Evolutionary conservation across 805 yeast genomes (phyloP).

Genomic region (Pichia nanzhaoensis): DNA sequence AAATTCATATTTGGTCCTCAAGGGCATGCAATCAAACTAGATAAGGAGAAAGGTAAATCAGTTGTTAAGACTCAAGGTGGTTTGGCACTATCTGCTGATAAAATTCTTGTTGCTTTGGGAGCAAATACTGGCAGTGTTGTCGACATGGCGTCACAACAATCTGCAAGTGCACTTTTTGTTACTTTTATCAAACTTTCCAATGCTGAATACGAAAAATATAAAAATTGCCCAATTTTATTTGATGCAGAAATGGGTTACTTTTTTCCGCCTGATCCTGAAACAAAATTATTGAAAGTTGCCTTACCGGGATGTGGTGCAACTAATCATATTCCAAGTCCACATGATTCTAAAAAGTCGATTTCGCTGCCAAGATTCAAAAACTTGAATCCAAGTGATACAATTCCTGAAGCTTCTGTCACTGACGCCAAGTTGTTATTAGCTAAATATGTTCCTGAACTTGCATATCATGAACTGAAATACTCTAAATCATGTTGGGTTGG

Average conservation of each 20-base stretch:
- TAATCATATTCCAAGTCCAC: conserved; percentile 17
- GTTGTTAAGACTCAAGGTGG: conserved; percentile 17
- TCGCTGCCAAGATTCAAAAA: conserved; percentile 35
- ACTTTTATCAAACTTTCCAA: conserved; percentile 33
- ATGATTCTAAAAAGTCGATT: conserved; percentile 10
- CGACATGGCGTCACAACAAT: conserved; percentile 28
- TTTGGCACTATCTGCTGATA: conserved; percentile 27
- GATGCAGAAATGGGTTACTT: conserved; percentile 41
- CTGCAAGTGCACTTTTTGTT: conserved; percentile 36
- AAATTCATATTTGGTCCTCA: conserved; percentile 29
- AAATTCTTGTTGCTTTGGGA: conserved; percentile 33
- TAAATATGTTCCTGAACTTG: conserved; percentile 35
- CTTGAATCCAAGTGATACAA: conserved; percentile 31
- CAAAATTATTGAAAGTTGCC: conserved; percentile 34
- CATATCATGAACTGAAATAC: conserved; percentile 30
- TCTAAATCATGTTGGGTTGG: conserved; percentile 28
- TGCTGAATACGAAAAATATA: conserved; percentile 33
- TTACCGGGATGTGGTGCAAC: conserved; percentile 32
- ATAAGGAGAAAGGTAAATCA: conserved; percentile 5
- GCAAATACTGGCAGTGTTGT: conserved; percentile 34
- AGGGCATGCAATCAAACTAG: conserved; percentile 23
- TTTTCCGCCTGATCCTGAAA: conserved; percentile 42
- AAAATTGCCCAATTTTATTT: conserved; percentile 38
- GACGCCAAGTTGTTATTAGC: conserved; percentile 30
- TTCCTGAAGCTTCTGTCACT: conserved; percentile 29